Conservation (phyloP, 1,284 basidiomycete genomes). For the Quambalaria eucalypti region DNA sequence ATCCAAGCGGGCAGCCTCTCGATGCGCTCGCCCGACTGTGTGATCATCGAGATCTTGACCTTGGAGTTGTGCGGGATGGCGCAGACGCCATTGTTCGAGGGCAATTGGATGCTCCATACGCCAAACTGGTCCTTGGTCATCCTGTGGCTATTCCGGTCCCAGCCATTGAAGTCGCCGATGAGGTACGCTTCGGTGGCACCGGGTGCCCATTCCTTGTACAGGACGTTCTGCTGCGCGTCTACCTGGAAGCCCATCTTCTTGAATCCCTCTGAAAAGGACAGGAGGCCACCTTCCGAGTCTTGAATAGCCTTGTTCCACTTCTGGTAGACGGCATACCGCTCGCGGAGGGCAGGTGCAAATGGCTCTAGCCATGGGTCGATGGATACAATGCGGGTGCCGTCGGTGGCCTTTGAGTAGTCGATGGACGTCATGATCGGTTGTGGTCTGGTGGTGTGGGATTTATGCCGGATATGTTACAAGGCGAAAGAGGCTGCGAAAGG, state of each 20-base stretch:
- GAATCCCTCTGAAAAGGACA: constrained; percentile 78
- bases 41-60: constrained; percentile 60
- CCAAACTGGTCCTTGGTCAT: constrained; percentile 83
- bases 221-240: constrained; percentile 59
- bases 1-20: constrained; percentile 92
- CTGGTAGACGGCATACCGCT: constrained; percentile 25
- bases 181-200: constrained; percentile 71
- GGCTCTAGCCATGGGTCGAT: constrained; percentile 43
- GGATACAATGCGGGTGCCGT: constrained; percentile 34
- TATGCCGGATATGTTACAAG: background rate
- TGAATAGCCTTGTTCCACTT: constrained; percentile 29
- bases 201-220: constrained; percentile 93
- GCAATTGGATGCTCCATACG: constrained; percentile 78
- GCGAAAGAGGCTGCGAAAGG: background rate
- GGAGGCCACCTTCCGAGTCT: constrained; percentile 57
- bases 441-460: no score
- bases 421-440: constrained; percentile 6
- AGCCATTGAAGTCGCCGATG: constrained; percentile 91
- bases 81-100: constrained; percentile 52
- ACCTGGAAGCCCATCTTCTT: constrained; percentile 74
- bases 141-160: constrained; percentile 68
- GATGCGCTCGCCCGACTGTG: constrained; percentile 68
- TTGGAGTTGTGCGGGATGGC: constrained; percentile 90
- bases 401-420: constrained; percentile 34
- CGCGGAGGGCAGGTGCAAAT: constrained; percentile 26